Evolutionary conservation across 164 flowering plant species (phyloP).

Genomic region (Dillenia turbinata): DNA sequence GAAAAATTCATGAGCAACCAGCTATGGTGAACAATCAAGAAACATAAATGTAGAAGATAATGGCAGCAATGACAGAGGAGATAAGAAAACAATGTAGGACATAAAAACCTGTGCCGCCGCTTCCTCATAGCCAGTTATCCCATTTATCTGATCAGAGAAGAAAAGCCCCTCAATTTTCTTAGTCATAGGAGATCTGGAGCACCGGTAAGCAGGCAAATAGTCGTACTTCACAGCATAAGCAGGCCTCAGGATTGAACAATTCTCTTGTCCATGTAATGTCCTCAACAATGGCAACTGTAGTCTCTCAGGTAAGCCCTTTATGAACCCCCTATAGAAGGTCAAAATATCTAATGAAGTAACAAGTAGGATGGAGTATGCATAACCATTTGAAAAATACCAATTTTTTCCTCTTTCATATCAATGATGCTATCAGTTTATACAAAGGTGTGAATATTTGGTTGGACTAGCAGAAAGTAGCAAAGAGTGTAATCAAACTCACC

Average conservation of each 20-base stretch:
- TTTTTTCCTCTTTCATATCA: no score
- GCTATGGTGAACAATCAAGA: neutral
- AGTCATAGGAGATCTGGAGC: slow-evolving; percentile 90
- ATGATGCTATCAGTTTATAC: no score
- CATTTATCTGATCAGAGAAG: slow-evolving; percentile 99
- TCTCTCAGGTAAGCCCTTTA: slow-evolving; percentile 95
- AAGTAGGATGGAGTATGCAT: neutral
- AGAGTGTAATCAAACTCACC: no score
- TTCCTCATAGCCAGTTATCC: slow-evolving; percentile 98
- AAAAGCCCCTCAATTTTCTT: slow-evolving; percentile 87
- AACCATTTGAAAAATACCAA: no score
- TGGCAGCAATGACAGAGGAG: neutral
- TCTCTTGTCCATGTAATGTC: slow-evolving; percentile 93
- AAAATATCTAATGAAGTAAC: neutral
- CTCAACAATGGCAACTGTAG: slow-evolving; percentile 86
- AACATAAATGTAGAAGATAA: neutral
- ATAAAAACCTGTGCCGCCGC: slow-evolving; percentile 93
- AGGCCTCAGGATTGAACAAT: slow-evolving; percentile 95
- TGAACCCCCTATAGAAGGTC: slow-evolving; percentile 60
- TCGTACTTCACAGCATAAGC: slow-evolving; percentile 99
- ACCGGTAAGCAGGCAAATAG: slow-evolving; percentile 92
- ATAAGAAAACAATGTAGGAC: neutral
- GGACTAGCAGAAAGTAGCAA: no score
- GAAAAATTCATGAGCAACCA: neutral
- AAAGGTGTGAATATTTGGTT: no score